Percentiles rank a stretch among this genome's conserved stretches.
Evolutionary conservation across 1,284 basidiomycete genomes (phyloP).

Genomic region (Ustilago curta): DNA sequence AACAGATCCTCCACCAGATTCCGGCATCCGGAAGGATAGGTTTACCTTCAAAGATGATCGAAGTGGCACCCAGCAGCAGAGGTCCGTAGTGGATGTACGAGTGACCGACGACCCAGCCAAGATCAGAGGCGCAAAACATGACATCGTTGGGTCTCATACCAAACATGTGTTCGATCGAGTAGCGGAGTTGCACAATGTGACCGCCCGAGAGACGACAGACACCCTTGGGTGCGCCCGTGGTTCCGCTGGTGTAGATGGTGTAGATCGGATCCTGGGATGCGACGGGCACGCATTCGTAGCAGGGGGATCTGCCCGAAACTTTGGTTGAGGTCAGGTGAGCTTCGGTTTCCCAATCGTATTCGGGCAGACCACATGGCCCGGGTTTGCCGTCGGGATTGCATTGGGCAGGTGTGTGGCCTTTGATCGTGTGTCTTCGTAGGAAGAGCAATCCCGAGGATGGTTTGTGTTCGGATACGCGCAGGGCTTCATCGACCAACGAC

Average conservation of each 20-base stretch:
- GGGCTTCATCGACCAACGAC: conserved; percentile 59
- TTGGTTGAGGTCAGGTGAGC: conserved; percentile 25
- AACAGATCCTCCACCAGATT: conserved; percentile 61
- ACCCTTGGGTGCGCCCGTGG: conserved; percentile 65
- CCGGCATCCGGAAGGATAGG: conserved; percentile 66
- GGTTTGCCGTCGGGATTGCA: conserved; percentile 20
- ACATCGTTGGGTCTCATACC: conserved; percentile 51
- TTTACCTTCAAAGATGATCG: conserved; percentile 66
- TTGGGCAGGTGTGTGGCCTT: conserved; percentile 45
- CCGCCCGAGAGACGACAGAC: conserved; percentile 60
- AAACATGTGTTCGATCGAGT: conserved; percentile 64
- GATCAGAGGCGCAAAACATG: conserved; percentile 55
- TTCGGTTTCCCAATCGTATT: conserved; percentile 63
- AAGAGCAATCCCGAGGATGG: conserved; percentile 52
- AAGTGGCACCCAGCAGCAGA: conserved; percentile 59
- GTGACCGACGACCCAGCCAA: conserved; percentile 58
- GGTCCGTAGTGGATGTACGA: conserved; percentile 64
- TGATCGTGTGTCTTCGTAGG: conserved; percentile 55
- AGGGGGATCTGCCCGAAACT: conserved; percentile 38
- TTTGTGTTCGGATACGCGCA: conserved; percentile 54
- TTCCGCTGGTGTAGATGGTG: conserved; percentile 60
- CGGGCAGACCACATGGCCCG: conserved; percentile 37
- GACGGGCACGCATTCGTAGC: conserved; percentile 57
- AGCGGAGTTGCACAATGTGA: conserved; percentile 59
- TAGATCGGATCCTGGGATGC: conserved; percentile 60